Conservation (phyloP, 2,329 filamentous ascomycete genomes). For the Cadophora sp. region DNA sequence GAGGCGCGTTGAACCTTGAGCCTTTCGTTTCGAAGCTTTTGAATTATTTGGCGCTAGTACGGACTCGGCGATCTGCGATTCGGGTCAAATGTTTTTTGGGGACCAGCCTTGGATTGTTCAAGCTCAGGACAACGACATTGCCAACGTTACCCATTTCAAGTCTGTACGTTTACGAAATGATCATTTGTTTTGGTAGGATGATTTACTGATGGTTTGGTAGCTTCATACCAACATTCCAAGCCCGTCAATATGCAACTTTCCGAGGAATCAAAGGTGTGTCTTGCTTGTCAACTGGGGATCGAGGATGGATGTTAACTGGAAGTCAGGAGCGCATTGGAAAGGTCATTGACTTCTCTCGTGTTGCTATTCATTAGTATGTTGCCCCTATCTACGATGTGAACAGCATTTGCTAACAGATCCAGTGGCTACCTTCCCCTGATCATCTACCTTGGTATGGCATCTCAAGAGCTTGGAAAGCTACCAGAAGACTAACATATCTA, state of each 20-base stretch:
- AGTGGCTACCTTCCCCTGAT: conserved; percentile 97
- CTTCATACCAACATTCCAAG: conserved; percentile 24
- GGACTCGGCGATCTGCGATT: conserved; percentile 27
- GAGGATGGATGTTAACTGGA: conserved; percentile 33
- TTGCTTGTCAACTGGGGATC: neutral
- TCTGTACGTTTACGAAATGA: conserved; percentile 22
- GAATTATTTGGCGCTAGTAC: conserved; percentile 29
- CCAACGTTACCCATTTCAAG: conserved; percentile 5
- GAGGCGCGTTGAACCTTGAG: conserved; percentile 30
- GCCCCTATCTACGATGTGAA: conserved; percentile 1
- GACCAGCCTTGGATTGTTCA: conserved; percentile 9
- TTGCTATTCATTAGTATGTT: conserved; percentile 92
- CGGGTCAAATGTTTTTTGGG: conserved; percentile 30
- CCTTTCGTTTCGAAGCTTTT: conserved; percentile 10
- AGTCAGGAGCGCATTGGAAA: conserved; percentile 93
- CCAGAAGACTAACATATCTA: conserved; percentile 48
- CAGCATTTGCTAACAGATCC: conserved; percentile 46
- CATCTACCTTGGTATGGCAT: conserved; percentile 83
- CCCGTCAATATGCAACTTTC: conserved; percentile 64
- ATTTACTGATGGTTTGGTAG: conserved; percentile 28
- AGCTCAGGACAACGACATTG: conserved; percentile 20
- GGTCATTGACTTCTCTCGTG: conserved; percentile 91
- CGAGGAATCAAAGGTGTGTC: conserved; percentile 90
- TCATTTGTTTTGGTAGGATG: neutral
- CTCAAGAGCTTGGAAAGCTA: conserved; percentile 19